Evolutionary conservation across 306 rosid species (phyloP), one percentile per base, ranked within the genome.

Genomic region (Vigna unguiculata): DNA sequence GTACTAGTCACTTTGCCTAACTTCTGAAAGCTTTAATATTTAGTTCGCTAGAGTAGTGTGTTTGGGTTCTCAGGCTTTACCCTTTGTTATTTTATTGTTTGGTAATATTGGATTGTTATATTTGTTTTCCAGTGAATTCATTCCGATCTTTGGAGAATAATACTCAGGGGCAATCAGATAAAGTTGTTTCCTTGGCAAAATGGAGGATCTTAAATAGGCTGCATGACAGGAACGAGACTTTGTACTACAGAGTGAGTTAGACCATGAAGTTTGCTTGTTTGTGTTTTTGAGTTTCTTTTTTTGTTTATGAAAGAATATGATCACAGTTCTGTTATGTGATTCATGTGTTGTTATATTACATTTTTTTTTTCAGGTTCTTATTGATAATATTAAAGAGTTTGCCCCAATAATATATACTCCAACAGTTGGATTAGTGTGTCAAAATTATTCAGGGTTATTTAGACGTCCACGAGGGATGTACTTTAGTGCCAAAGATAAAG

Each of bases 381-480:
- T 96, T 76, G 99, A 96, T 59, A 92, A 96, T 87, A 96, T 96
- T 63, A 75, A 83, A 83, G 92, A 92, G 88, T 96, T 96, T 60
- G 97, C 99, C 77, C 99, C 99, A 6, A 55, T 96, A 79, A 96
- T 96, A 80, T 96, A 96, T 85, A 96, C 99, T 53, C 99, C 99
- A 2, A 96, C 99, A 6, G 99, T 96, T 36, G 99, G 99, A 73
- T 83, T 92, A 66, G 99, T 96, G 12, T 92, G 99, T 76, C 98
- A 96, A 81, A 96, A 96, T 72, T 96, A 96, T 88, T 96, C 98
- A 0, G 99, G 99, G 34, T 86, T 96, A 60, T 96, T 89, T 78
- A 88, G 99, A 85, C 96, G 99, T 52, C 98, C 99, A 0, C 99
- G 99, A 3, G 99, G 99, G 62, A 96, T 96, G 99, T 96, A 96